Percentiles rank a stretch among this genome's conserved stretches.
Conservation (phyloP, 768 basidiomycete species). For the Sistotremastrum suecicum region DNA sequence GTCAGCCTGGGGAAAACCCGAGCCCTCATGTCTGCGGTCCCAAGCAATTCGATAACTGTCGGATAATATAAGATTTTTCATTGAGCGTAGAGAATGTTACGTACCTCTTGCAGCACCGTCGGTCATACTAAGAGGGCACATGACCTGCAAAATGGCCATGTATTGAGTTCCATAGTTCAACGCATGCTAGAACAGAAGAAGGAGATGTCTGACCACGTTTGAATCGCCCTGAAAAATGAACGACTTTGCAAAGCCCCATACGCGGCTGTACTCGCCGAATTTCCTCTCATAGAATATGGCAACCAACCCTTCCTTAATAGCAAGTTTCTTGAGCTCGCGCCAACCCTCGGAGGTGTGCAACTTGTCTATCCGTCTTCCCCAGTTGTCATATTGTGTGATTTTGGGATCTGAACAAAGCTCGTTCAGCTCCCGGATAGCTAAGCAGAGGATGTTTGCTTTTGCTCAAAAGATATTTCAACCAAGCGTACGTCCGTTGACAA, state of each 20-base stretch:
- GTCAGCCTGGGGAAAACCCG: slow-evolving; percentile 42
- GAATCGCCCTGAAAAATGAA: slow-evolving; percentile 48
- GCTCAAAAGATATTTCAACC: background rate
- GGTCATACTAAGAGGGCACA: slow-evolving; percentile 69
- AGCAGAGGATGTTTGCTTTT: background rate
- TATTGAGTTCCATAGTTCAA: background rate
- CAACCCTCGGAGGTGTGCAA: slow-evolving; percentile 64
- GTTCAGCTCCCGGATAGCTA: slow-evolving; percentile 40
- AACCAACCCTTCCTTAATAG: slow-evolving; percentile 50
- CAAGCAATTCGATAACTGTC: slow-evolving; percentile 49
- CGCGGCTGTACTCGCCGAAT: slow-evolving; percentile 43
- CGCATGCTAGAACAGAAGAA: background rate
- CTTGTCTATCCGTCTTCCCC: slow-evolving; percentile 50
- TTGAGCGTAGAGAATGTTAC: slow-evolving; percentile 3
- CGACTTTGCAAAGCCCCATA: slow-evolving; percentile 53
- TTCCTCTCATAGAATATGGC: slow-evolving; percentile 55
- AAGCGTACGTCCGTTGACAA: slow-evolving; percentile 29
- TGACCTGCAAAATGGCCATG: slow-evolving; percentile 24
- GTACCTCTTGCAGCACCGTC: slow-evolving; percentile 56
- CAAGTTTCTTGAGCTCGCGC: slow-evolving; percentile 47
- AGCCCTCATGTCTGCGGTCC: slow-evolving; percentile 44
- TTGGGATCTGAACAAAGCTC: slow-evolving; percentile 31
- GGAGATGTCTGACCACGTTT: slow-evolving; percentile 32
- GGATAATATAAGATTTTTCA: background rate
- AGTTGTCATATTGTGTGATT: slow-evolving; percentile 60